Percentiles rank a stretch among this genome's conserved stretches.
Conservation (phyloP, 768 basidiomycete species). For the Mycena chlorophos region DNA sequence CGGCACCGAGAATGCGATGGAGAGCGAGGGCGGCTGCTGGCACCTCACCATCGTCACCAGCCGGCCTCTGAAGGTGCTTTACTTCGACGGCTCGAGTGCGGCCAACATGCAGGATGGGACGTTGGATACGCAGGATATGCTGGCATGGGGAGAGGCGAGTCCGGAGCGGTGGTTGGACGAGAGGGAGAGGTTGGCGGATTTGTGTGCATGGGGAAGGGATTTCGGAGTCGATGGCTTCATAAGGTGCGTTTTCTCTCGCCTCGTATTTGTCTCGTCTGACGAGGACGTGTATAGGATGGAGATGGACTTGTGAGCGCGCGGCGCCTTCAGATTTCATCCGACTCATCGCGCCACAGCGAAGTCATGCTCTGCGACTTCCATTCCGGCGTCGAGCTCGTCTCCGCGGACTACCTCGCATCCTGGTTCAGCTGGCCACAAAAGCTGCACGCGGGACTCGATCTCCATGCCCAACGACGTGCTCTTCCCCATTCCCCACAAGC, state of each 20-base stretch:
- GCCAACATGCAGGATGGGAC: constrained; percentile 42
- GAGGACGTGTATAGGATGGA: constrained; percentile 9
- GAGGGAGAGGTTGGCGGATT: constrained; percentile 32
- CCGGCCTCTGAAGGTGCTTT: constrained; percentile 45
- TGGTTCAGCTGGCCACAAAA: background rate
- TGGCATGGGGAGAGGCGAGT: constrained; percentile 40
- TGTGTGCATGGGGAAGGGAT: constrained; percentile 49
- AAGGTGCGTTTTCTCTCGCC: constrained; percentile 28
- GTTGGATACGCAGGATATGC: constrained; percentile 50
- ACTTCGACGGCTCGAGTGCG: constrained; percentile 55
- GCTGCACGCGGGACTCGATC: background rate
- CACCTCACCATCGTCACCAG: constrained; percentile 40
- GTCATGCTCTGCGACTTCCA: constrained; percentile 37
- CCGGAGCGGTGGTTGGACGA: constrained; percentile 30
- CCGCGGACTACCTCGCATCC: constrained; percentile 20
- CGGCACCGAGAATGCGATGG: background rate
- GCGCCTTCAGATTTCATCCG: background rate
- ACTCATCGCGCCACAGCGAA: constrained; percentile 28
- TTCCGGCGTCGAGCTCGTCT: constrained; percentile 27
- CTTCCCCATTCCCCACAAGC: background rate
- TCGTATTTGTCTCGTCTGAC: background rate
- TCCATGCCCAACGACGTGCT: background rate
- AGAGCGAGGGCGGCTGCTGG: constrained; percentile 33
- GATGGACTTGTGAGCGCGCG: constrained; percentile 32
- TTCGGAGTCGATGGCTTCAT: constrained; percentile 48